These are phyloP conservation scores for Boletus sp. DNA, from an alignment of 768 basidiomycete species.

Conservation along the genomic window DNA sequence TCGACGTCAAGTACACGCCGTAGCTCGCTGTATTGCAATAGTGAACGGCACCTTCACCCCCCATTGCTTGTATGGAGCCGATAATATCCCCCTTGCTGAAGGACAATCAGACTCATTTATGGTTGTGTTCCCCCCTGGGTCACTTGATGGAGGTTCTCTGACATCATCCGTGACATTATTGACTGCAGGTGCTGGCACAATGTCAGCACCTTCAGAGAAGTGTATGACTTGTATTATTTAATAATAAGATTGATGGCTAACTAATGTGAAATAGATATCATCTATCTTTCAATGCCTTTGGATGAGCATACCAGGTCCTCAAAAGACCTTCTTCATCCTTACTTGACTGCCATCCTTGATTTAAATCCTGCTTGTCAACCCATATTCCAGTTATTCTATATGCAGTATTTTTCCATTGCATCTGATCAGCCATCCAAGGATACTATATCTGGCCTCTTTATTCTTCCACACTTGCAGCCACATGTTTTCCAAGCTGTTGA, in stretches of 20 bases:
- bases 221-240: constrained; percentile 34
- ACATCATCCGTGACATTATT: constrained; percentile 55
- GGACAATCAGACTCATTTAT: constrained; percentile 55
- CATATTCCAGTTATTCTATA: constrained; percentile 55
- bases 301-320: constrained; percentile 20
- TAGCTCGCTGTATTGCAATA: constrained; percentile 52
- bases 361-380: constrained; percentile 15
- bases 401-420: constrained; percentile 36
- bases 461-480: constrained; percentile 27
- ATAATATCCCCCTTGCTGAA: constrained; percentile 15
- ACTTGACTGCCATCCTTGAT: constrained; percentile 47
- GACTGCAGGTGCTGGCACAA: constrained; percentile 66
- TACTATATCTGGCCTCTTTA: constrained; percentile 5
- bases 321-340: constrained; percentile 48
- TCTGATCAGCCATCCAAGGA: background rate
- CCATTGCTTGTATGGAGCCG: constrained; percentile 26
- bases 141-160: constrained; percentile 46
- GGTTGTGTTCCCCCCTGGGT: constrained; percentile 71
- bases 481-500: constrained; percentile 55
- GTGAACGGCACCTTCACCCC: constrained; percentile 36
- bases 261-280: constrained; percentile 43
- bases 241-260: background rate
- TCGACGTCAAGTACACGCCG: constrained; percentile 11
- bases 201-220: constrained; percentile 71
- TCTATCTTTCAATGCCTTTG: constrained; percentile 56